Conservation (phyloP, 2,329 filamentous ascomycete genomes). For the Byssothecium circinans region DNA sequence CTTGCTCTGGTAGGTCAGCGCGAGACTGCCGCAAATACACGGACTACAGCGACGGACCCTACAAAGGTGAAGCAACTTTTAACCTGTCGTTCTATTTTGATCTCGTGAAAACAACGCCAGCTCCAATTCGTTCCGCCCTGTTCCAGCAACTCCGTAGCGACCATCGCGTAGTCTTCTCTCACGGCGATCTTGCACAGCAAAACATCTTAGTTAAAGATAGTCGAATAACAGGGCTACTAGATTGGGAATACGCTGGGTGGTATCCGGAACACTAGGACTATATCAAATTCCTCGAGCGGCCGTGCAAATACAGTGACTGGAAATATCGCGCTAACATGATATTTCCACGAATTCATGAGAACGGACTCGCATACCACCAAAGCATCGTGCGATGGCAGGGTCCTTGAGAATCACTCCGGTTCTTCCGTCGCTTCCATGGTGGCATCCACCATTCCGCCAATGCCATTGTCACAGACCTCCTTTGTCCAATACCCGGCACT, state of each 20-base stretch:
- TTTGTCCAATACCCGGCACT: neutral
- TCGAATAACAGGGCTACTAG: conserved; percentile 12
- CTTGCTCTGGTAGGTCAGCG: conserved; percentile 7
- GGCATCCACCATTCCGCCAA: conserved; percentile 2
- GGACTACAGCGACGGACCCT: conserved; percentile 7
- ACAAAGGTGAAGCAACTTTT: conserved; percentile 7
- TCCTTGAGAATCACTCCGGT: conserved; percentile 5
- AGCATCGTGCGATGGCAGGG: conserved; percentile 9
- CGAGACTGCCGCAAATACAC: conserved; percentile 6
- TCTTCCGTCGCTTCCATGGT: conserved; percentile 6
- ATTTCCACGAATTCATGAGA: conserved; percentile 4
- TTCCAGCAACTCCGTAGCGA: conserved; percentile 4
- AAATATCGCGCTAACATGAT: conserved; percentile 8
- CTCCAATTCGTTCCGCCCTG: conserved; percentile 5
- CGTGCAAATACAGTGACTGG: conserved; percentile 6
- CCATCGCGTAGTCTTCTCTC: conserved; percentile 17
- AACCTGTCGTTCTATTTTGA: conserved; percentile 9
- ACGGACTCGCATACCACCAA: conserved; percentile 8
- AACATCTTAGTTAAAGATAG: conserved; percentile 18
- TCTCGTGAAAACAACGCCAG: conserved; percentile 6
- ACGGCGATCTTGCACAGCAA: conserved; percentile 16
- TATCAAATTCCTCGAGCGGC: conserved; percentile 12
- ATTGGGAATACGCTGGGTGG: conserved; percentile 17
- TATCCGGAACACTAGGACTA: conserved; percentile 20
- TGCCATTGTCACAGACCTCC: neutral